Conservation (phyloP, 2,329 filamentous ascomycete species). For the Acephala macrosclerotiorum region DNA sequence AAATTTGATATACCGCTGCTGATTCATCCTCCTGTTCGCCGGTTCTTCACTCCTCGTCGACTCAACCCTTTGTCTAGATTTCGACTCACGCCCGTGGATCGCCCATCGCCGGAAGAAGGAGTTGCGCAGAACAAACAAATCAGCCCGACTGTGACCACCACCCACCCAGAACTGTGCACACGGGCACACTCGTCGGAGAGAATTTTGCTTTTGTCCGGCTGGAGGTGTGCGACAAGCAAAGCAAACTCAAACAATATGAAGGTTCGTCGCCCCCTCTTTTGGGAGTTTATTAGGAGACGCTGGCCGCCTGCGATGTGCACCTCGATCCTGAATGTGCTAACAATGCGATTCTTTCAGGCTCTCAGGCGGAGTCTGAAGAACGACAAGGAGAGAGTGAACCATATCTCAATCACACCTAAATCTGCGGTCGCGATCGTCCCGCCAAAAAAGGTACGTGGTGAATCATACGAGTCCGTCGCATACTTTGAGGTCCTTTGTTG, state of each 20-base stretch:
- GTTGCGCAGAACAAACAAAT: constrained; percentile 30
- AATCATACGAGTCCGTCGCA: neutral
- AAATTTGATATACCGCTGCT: constrained; percentile 7
- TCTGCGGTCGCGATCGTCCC: constrained; percentile 74
- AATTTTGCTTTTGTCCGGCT: constrained; percentile 24
- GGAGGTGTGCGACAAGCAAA: constrained; percentile 33
- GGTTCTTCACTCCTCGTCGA: neutral
- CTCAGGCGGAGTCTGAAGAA: constrained; percentile 75
- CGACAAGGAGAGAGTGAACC: constrained; percentile 70
- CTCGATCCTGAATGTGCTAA: constrained; percentile 31
- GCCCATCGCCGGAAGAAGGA: constrained; percentile 22
- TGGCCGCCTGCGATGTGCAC: constrained; percentile 2
- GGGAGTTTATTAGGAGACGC: neutral
- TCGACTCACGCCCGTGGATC: neutral
- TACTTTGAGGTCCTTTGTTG: constrained; percentile 19
- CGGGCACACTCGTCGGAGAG: constrained; percentile 15
- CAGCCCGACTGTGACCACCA: constrained; percentile 21
- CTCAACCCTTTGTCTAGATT: neutral
- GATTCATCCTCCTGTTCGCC: neutral
- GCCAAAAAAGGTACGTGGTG: constrained; percentile 70
- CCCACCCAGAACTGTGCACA: constrained; percentile 21
- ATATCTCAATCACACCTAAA: constrained; percentile 73
- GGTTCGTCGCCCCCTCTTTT: constrained; percentile 28
- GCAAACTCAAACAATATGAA: constrained; percentile 39
- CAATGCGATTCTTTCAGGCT: constrained; percentile 50